Conservation (phyloP, 2,329 filamentous ascomycete genomes). For the Cercospora canescens region DNA sequence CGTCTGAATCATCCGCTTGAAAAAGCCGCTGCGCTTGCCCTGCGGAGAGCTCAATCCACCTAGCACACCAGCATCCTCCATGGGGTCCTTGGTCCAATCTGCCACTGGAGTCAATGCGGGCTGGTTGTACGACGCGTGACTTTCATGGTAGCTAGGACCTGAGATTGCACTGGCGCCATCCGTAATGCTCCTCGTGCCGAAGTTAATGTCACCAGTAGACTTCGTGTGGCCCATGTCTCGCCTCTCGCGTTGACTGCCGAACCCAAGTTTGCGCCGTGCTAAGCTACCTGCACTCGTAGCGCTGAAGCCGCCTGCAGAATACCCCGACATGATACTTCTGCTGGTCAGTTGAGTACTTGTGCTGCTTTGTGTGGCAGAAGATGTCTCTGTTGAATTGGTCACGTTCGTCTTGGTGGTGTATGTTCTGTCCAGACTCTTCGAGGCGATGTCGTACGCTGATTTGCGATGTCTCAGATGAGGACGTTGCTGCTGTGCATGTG, state of each 20-base stretch:
- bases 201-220: constrained; percentile 30
- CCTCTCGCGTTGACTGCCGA: constrained; percentile 40
- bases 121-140: constrained; percentile 63
- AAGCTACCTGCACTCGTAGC: constrained; percentile 94
- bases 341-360: constrained; percentile 76
- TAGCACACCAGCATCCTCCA: constrained; percentile 67
- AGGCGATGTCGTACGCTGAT: constrained; percentile 75
- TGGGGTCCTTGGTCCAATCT: constrained; percentile 59
- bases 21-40: constrained; percentile 80
- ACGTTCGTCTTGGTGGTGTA: constrained; percentile 86
- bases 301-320: constrained; percentile 86
- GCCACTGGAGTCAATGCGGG: constrained; percentile 65
- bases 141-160: constrained; percentile 72
- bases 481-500: constrained; percentile 45
- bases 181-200: constrained; percentile 47
- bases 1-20: constrained; percentile 92
- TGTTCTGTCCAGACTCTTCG: constrained; percentile 70
- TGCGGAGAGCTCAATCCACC: constrained; percentile 77
- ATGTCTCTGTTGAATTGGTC: constrained; percentile 68
- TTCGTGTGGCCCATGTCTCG: constrained; percentile 26
- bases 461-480: constrained; percentile 59
- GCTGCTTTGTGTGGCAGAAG: constrained; percentile 59
- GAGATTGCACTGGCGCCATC: constrained; percentile 51
- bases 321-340: constrained; percentile 89
- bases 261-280: constrained; percentile 67